Conservation (phyloP, 1,139 yeast species). For the Diutina rugosa region DNA sequence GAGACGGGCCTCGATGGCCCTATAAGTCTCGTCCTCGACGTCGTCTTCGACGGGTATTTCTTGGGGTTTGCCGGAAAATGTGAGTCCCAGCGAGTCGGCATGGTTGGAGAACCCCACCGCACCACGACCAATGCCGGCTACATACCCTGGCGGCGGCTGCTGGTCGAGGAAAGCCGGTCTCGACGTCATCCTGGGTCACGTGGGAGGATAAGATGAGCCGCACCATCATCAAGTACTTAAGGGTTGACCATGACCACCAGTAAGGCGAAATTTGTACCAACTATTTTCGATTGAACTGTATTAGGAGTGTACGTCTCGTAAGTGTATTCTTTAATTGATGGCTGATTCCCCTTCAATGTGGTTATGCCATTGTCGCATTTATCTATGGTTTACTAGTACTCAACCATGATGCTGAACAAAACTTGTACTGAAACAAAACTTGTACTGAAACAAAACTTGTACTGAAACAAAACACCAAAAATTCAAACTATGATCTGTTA, state of each 20-base stretch:
- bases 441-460: too few species aligned
- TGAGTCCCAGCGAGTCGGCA: conserved; percentile 32
- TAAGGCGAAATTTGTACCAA: too few species aligned
- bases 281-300: too few species aligned
- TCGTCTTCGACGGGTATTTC: conserved; percentile 20
- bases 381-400: too few species aligned
- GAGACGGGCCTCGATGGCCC: conserved; percentile 47
- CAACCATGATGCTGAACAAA: too few species aligned
- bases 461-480: too few species aligned
- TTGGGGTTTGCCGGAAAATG: conserved; percentile 22
- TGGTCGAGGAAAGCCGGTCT: conserved; percentile 56
- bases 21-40: conserved; percentile 30
- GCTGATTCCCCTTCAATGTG: too few species aligned
- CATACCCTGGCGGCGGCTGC: conserved; percentile 81
- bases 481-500: too few species aligned
- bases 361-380: too few species aligned
- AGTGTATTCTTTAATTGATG: too few species aligned
- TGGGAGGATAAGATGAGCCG: not conserved
- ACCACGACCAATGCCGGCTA: conserved; percentile 91
- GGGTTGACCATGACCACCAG: not conserved
- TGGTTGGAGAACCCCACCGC: conserved; percentile 88
- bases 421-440: too few species aligned
- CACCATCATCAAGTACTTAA: not conserved
- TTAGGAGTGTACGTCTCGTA: too few species aligned
- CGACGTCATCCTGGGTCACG: not conserved